A percentile compares a stretch with the other conserved stretches of the same genome.
phyloP scores from a whole-genome alignment of 2,329 filamentous ascomycete species.

The Cryphonectria japonica region DNA sequence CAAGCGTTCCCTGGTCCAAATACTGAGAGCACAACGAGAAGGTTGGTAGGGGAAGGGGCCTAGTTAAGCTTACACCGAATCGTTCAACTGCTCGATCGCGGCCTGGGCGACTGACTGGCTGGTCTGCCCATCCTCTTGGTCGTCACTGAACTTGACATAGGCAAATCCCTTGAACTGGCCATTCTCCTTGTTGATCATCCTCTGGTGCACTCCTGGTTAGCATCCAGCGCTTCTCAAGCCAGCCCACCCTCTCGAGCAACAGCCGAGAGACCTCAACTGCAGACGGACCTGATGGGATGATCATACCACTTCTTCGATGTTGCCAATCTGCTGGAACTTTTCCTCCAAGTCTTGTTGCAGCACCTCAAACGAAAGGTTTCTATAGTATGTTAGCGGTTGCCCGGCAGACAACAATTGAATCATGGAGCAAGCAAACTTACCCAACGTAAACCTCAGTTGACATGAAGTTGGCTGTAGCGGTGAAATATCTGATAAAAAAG shows the following conservation, averaged over 20 bases:
- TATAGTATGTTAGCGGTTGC: background rate
- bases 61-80: conserved; percentile 1
- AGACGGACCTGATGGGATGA: background rate
- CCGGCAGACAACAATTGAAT: background rate
- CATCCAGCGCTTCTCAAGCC: background rate
- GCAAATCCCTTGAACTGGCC: conserved; percentile 13
- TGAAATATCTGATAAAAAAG: conserved; percentile 14
- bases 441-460: conserved; percentile 5
- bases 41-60: background rate
- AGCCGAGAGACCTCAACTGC: background rate
- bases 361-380: conserved; percentile 7
- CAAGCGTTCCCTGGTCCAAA: background rate
- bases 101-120: conserved; percentile 3
- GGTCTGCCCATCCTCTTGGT: conserved; percentile 4
- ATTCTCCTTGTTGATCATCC: background rate
- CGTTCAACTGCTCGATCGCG: conserved; percentile 4
- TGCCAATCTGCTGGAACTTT: background rate
- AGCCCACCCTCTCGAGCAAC: background rate
- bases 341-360: background rate
- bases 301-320: conserved; percentile 4
- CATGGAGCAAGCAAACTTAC: conserved; percentile 3
- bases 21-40: background rate
- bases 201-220: background rate
- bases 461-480: conserved; percentile 13
- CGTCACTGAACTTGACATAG: conserved; percentile 17